Evolutionary conservation across 768 basidiomycete species (phyloP), one percentile per base, ranked within the genome.

Genomic region (Mycena venus): DNA sequence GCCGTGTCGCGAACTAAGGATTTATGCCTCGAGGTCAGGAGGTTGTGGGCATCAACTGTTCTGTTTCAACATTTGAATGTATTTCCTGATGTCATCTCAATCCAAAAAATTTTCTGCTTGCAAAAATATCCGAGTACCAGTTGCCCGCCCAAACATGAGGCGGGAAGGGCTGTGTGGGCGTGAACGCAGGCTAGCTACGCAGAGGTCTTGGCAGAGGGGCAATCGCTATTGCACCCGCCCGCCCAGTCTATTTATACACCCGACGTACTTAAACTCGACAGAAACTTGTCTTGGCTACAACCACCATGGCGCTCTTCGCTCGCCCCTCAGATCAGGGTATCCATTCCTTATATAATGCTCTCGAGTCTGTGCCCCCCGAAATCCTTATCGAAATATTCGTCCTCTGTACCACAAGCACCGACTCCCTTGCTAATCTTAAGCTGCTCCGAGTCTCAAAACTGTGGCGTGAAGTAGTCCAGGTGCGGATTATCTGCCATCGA

Each of bases 301-400:
- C 49, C 56, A 61, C 44, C 47, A 61, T 62, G 59, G 5, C 32
- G n/a, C 0, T 21, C 14, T 19, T 68, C 40, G 29, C 29, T 12
- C n/a, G 4, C 49, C 23, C 42, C 31, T 10, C 27, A 27, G 44
- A 49, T 38, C 36, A 14, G 34, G 44, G 32, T n/a, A 10, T 32
- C 49, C 29, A 47, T 62, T 63, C 17, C 29, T 68, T 49, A 23
- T 23, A 23, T 56, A 44, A 31, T 38, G 44, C 55, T 44, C 69
- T 86, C 40, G 64, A 79, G 32, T 61, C 67, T 36, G 83, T 94
- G 19, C 93, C 93, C 0, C 82, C 88, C 14, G 93, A 95, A 70
- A 80, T 95, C 15, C 86, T 94, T 31, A 85, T 90, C 74, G 89
- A 92, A 69, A 89, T 93, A 56, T 94, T 94, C 81, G 80, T 80